phyloP scores from a whole-genome alignment of 371 early-diverging fungal species.

The Mucor mucedo region DNA sequence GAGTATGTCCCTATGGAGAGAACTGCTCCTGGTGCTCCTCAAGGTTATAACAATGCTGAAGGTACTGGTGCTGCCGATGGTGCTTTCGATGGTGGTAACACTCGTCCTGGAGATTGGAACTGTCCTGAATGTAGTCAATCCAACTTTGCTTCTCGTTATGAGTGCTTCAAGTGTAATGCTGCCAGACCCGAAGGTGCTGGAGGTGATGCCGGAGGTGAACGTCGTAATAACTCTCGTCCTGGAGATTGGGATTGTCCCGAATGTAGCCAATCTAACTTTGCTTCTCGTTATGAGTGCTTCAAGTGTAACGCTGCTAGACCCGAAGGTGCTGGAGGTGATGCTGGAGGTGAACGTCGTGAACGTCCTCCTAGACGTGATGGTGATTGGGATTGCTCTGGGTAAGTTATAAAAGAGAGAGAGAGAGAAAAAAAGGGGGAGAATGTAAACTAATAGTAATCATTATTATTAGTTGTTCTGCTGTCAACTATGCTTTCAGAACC shows the following conservation, averaged over 20 bases:
- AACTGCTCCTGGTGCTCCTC: slow-evolving; percentile 39
- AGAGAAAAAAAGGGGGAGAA: not conserved
- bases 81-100: slow-evolving; percentile 28
- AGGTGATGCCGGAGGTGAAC: slow-evolving; percentile 39
- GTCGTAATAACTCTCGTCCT: slow-evolving; percentile 27
- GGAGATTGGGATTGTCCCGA: slow-evolving; percentile 76
- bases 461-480: slow-evolving; percentile 62
- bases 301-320: slow-evolving; percentile 66
- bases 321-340: slow-evolving; percentile 56
- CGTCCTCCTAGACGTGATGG: slow-evolving; percentile 63
- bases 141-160: slow-evolving; percentile 55
- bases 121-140: slow-evolving; percentile 40
- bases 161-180: slow-evolving; percentile 68
- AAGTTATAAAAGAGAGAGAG: slow-evolving; percentile 17
- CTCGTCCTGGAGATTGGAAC: slow-evolving; percentile 45
- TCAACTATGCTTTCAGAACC: slow-evolving; percentile 67
- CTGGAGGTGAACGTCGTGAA: slow-evolving; percentile 38
- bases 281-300: slow-evolving; percentile 67
- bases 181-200: slow-evolving; percentile 61
- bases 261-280: slow-evolving; percentile 43
- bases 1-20: slow-evolving; percentile 49
- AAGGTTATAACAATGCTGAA: slow-evolving; percentile 37
- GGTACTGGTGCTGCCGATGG: slow-evolving; percentile 40
- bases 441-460: not conserved
- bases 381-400: slow-evolving; percentile 74